Conservation (phyloP, 2,329 filamentous ascomycete species). For the Verticillium nubilum region DNA sequence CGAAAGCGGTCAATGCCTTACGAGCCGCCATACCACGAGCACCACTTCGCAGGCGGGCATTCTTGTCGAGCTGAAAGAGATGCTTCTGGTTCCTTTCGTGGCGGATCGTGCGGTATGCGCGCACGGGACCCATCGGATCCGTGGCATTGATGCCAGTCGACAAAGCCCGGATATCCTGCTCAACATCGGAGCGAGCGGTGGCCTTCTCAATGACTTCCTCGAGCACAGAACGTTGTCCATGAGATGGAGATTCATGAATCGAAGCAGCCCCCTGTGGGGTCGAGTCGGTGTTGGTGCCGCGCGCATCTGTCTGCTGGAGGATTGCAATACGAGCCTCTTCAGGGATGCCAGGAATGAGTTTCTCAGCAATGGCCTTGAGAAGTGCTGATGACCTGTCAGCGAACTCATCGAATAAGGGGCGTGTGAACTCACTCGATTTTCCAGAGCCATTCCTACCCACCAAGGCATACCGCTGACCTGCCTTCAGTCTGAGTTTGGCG, state of each 20-base stretch:
- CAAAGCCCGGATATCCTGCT: conserved; percentile 58
- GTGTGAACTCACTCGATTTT: conserved; percentile 62
- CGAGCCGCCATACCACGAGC: conserved; percentile 68
- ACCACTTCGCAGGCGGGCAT: conserved; percentile 69
- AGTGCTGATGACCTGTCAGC: conserved; percentile 42
- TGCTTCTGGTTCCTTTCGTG: conserved; percentile 57
- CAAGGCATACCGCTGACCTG: conserved; percentile 69
- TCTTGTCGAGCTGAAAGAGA: conserved; percentile 65
- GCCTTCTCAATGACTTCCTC: conserved; percentile 63
- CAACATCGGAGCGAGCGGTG: conserved; percentile 48
- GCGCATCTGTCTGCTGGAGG: conserved; percentile 59
- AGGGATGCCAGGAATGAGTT: conserved; percentile 71
- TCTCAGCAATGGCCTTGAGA: conserved; percentile 69
- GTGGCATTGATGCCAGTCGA: conserved; percentile 52
- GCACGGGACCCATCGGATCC: conserved; percentile 53
- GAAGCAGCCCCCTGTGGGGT: conserved; percentile 12
- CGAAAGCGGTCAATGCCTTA: conserved; percentile 66
- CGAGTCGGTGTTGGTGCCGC: conserved; percentile 21
- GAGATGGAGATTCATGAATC: conserved; percentile 5
- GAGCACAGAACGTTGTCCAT: conserved; percentile 42
- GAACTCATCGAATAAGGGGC: not conserved
- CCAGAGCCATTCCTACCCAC: conserved; percentile 78
- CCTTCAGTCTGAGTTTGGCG: conserved; percentile 66
- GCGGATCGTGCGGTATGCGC: conserved; percentile 54
- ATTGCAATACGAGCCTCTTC: conserved; percentile 60